phyloP scores from a whole-genome alignment of 2,329 filamentous ascomycete species.

The Paracoccidioides brasiliensis region DNA sequence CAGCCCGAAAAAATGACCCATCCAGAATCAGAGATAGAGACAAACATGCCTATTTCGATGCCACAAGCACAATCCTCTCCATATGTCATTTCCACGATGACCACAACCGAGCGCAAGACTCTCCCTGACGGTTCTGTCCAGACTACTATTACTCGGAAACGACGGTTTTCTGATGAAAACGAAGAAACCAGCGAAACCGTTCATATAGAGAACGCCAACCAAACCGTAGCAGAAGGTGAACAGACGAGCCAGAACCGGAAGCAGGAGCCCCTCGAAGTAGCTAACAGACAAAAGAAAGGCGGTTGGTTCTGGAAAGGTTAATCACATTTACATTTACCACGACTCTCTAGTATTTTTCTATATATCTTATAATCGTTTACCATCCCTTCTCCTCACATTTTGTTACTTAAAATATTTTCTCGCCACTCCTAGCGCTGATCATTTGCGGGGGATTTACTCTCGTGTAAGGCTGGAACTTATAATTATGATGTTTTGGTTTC shows the following conservation, averaged over 20 bases:
- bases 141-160: slow-evolving; percentile 45
- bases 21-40: neutral
- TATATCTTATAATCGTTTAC: neutral
- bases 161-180: slow-evolving; percentile 46
- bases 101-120: slow-evolving; percentile 42
- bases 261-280: neutral
- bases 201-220: slow-evolving; percentile 1
- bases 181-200: slow-evolving; percentile 45
- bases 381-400: neutral
- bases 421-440: neutral
- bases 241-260: neutral
- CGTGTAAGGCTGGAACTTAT: neutral
- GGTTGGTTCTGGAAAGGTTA: slow-evolving; percentile 31
- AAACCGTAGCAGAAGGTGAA: neutral
- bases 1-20: neutral
- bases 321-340: slow-evolving; percentile 1
- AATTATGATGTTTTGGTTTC: neutral
- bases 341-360: neutral
- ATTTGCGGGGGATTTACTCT: neutral
- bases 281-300: neutral
- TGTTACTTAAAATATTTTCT: neutral
- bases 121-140: slow-evolving; percentile 45
- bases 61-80: neutral
- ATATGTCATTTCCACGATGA: slow-evolving; percentile 41
- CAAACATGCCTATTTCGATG: neutral